Evolutionary conservation across 1,284 basidiomycete species (phyloP), one percentile per base, ranked within the genome.

Genomic region (Anthracocystis panici-leucophaei): DNA sequence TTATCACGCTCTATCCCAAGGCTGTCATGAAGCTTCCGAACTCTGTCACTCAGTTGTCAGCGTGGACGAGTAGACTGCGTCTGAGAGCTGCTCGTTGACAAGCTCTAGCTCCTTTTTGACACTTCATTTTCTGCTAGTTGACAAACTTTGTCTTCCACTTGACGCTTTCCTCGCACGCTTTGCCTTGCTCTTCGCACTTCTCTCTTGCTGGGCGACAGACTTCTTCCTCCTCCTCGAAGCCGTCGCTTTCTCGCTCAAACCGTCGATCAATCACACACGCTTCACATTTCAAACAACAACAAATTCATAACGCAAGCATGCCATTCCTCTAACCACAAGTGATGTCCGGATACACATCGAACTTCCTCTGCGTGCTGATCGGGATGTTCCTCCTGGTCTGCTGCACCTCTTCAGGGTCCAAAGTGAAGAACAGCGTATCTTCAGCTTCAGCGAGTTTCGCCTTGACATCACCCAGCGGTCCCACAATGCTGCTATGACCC

Each of bases 381-480:
- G 82, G 82, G 12, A 84, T 79, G 35, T 65, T 73, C 27, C 49
- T 64, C 42, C 82, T 57, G 12, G 75, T 72, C 54, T 80, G 76
- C 16, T 48, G 29, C 11, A 83, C 66, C 57, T 77, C 73, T 35
- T 77, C 73, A 1, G 78, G 80, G 18, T 83, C 75, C 6, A 85
- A 38, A 3, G 68, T 70, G n/a, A 75, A 75, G 56, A 61, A 74
- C 9, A 97, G 82, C 66, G 96, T 95, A 27, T 90, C 89, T 85
- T 96, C 94, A 3, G 88, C 88, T 78, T 97, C 92, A 38, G 89
- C 89, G 11, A 93, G 91, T 83, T 95, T 92, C 3, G 87, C 89
- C 3, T 97, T 85, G 27, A 96, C 89, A 65, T 90, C 89, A n/a
- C 91, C 97, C 87, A 93, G 67, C 7, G 83, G 83, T 33, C 83